Evolutionary conservation across 208 protist species (phyloP).

Genomic region (Leishmania turanica): DNA sequence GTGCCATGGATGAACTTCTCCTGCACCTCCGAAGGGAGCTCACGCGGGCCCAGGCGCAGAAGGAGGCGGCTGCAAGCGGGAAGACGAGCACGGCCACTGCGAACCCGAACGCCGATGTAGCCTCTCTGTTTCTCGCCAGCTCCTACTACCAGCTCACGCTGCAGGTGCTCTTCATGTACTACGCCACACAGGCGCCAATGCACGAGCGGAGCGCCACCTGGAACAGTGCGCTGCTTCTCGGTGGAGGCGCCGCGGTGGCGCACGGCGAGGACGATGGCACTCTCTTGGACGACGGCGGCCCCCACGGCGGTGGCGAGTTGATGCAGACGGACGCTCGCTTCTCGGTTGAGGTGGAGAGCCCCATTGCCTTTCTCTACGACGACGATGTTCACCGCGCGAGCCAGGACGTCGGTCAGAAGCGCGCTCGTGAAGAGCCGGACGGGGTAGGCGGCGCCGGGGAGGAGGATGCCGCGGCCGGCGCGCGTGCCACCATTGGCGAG

Average conservation of each 20-base stretch:
- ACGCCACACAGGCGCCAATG: slow-evolving; percentile 64
- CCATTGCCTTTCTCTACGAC: slow-evolving; percentile 61
- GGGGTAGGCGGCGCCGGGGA: slow-evolving; percentile 8
- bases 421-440: slow-evolving; percentile 23
- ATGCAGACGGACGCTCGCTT: slow-evolving; percentile 26
- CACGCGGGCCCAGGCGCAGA: slow-evolving; percentile 22
- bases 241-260: neutral
- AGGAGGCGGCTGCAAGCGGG: slow-evolving; percentile 12
- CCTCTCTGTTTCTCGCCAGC: slow-evolving; percentile 24
- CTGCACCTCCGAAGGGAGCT: slow-evolving; percentile 42
- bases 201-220: slow-evolving; percentile 37
- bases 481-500: slow-evolving; percentile 11
- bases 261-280: slow-evolving; percentile 7
- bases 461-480: slow-evolving; percentile 13
- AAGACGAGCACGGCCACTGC: slow-evolving; percentile 1
- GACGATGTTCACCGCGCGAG: slow-evolving; percentile 30
- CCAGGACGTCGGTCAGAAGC: slow-evolving; percentile 32
- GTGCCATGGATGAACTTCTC: slow-evolving; percentile 64
- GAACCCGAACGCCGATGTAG: slow-evolving; percentile 14
- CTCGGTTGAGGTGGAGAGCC: slow-evolving; percentile 65
- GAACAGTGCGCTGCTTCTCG: slow-evolving; percentile 17
- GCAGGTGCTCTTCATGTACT: slow-evolving; percentile 74
- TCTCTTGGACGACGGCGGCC: slow-evolving; percentile 3
- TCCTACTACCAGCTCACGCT: slow-evolving; percentile 71
- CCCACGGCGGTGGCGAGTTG: slow-evolving; percentile 15